phyloP scores from a whole-genome alignment of 2,329 filamentous ascomycete species.

The Hypoxylon sp. region DNA sequence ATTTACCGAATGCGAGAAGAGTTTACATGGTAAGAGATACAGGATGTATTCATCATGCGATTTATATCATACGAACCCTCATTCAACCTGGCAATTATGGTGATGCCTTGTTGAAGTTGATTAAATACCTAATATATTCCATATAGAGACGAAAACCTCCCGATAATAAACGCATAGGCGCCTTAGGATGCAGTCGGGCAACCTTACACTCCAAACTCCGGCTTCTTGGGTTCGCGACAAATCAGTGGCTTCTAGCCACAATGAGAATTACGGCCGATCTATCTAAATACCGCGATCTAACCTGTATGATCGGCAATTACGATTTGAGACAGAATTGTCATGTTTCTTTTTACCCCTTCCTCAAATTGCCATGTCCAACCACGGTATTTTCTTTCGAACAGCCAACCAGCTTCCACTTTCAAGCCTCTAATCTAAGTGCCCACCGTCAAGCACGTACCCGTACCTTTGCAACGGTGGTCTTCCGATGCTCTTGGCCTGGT shows the following conservation, averaged over 20 bases:
- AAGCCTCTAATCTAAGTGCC: constrained; percentile 4
- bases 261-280: constrained; percentile 12
- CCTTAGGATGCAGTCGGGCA: constrained; percentile 6
- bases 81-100: constrained; percentile 3
- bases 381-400: background rate
- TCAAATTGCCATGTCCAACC: constrained; percentile 5
- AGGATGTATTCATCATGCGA: background rate
- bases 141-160: constrained; percentile 16
- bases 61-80: background rate
- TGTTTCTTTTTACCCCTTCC: constrained; percentile 3
- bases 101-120: background rate
- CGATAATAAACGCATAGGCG: constrained; percentile 3
- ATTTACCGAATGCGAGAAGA: constrained; percentile 1
- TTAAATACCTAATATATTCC: constrained; percentile 15
- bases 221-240: background rate
- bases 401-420: background rate
- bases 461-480: constrained; percentile 11
- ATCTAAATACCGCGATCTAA: constrained; percentile 6
- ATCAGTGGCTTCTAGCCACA: constrained; percentile 12
- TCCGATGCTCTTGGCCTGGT: constrained; percentile 4
- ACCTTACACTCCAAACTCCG: constrained; percentile 30
- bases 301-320: constrained; percentile 16
- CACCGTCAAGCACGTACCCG: constrained; percentile 24
- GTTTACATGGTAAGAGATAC: background rate
- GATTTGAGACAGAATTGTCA: constrained; percentile 27